Evolutionary conservation across 257 asterid species (phyloP).

Genomic region (Salvia rosmarinus): DNA sequence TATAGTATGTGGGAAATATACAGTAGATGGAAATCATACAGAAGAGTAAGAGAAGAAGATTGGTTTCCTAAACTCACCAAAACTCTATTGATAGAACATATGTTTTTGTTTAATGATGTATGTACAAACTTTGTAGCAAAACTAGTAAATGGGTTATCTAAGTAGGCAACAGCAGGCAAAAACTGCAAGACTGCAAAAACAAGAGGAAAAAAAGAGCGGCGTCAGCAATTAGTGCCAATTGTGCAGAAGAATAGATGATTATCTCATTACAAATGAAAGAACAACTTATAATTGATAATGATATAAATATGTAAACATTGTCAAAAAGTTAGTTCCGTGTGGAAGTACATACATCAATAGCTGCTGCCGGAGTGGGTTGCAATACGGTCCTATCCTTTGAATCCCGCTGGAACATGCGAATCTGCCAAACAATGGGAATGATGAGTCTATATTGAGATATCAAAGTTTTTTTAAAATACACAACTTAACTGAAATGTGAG

Average conservation of each 20-base stretch:
- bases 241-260: slow-evolving; percentile 12
- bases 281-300: not conserved
- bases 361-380: slow-evolving; percentile 97
- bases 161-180: slow-evolving; percentile 79
- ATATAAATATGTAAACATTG: slow-evolving; percentile 22
- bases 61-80: slow-evolving; percentile 60
- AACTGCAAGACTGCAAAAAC: slow-evolving; percentile 60
- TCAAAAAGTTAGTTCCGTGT: slow-evolving; percentile 19
- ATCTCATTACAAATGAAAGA: not conserved
- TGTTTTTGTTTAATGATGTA: too few species aligned
- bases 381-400: slow-evolving; percentile 86
- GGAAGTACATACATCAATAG: slow-evolving; percentile 75
- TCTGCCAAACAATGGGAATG: slow-evolving; percentile 49
- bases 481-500: slow-evolving; percentile 17
- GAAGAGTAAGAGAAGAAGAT: slow-evolving; percentile 29
- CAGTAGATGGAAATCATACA: slow-evolving; percentile 6
- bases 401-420: slow-evolving; percentile 94
- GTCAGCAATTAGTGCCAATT: too few species aligned
- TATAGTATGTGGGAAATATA: too few species aligned
- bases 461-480: slow-evolving; percentile 17
- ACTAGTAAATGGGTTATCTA: slow-evolving; percentile 92
- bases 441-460: too few species aligned
- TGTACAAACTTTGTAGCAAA: slow-evolving; percentile 95
- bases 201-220: slow-evolving; percentile 19
- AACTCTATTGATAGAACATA: slow-evolving; percentile 90